Percentiles rank a stretch among this genome's conserved stretches.
These are phyloP conservation scores for Funneliformis caledonium DNA, from an alignment of 371 early-diverging fungal species.

Conservation along the genomic window DNA sequence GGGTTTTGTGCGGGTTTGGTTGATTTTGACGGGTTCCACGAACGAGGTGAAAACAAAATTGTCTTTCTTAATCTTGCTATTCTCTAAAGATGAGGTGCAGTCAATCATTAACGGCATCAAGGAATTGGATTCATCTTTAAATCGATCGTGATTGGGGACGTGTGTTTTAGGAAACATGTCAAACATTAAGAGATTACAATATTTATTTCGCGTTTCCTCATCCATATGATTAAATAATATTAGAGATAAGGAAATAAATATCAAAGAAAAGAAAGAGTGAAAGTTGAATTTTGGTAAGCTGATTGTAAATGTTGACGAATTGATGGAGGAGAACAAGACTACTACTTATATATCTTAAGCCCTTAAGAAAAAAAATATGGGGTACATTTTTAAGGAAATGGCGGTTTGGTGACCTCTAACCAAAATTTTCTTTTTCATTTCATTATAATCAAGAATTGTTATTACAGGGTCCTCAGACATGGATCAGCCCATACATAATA, in stretches of 20 bases:
- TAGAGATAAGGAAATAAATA: not conserved
- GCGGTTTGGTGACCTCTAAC: too few relatives aligned
- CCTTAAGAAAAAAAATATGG: too few relatives aligned
- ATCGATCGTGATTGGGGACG: not conserved
- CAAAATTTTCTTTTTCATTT: too few relatives aligned
- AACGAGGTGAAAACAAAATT: conserved; percentile 36
- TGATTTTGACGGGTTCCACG: conserved; percentile 22
- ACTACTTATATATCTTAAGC: too few relatives aligned
- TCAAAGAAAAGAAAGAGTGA: not conserved
- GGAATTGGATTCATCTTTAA: not conserved
- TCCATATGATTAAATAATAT: conserved; percentile 1
- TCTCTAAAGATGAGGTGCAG: conserved; percentile 34
- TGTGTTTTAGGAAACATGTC: not conserved
- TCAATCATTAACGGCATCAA: conserved; percentile 27
- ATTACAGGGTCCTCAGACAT: too few relatives aligned
- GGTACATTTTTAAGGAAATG: too few relatives aligned
- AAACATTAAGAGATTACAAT: conserved; percentile 32
- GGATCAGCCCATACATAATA: too few relatives aligned
- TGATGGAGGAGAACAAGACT: too few relatives aligned
- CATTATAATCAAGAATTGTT: too few relatives aligned
- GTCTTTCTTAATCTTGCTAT: conserved; percentile 27
- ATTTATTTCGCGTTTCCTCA: conserved; percentile 15
- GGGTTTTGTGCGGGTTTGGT: not conserved
- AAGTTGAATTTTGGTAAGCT: not conserved
- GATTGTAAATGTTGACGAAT: too few relatives aligned